A percentile compares a stretch with the other conserved stretches of the same genome.
Conservation (phyloP, 441 rosid species). For the Adansonia madagascariensis region DNA sequence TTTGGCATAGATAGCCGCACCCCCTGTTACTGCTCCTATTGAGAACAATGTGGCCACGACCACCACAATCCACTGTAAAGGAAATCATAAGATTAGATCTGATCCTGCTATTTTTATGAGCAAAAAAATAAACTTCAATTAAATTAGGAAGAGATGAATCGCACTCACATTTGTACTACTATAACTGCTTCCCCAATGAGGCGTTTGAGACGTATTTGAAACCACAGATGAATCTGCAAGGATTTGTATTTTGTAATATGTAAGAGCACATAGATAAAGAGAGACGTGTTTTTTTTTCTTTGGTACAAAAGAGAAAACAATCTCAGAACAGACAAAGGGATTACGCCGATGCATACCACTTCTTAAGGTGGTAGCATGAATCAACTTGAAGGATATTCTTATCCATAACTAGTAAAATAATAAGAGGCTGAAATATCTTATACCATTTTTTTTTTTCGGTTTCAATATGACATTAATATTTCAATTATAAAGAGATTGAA, state of each 20-base stretch:
- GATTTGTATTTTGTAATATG: background rate
- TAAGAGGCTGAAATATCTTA: too few species aligned
- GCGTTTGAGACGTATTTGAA: slow-evolving; percentile 11
- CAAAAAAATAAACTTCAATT: background rate
- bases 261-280: background rate
- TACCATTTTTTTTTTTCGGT: too few species aligned
- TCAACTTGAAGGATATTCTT: too few species aligned
- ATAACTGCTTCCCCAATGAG: background rate
- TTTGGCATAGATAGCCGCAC: slow-evolving; percentile 14
- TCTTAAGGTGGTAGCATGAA: too few species aligned
- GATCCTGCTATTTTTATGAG: background rate
- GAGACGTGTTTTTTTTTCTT: too few species aligned
- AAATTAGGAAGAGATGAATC: background rate
- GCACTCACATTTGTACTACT: slow-evolving; percentile 27
- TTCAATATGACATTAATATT: background rate
- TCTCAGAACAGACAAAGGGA: too few species aligned
- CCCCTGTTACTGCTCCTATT: slow-evolving; percentile 27
- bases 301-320: too few species aligned
- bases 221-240: slow-evolving; percentile 10
- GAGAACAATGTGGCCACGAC: slow-evolving; percentile 22
- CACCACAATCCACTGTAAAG: slow-evolving; percentile 23
- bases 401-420: too few species aligned
- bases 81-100: background rate
- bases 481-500: background rate
- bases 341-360: too few species aligned